Evolutionary conservation across 2,329 filamentous ascomycete species (phyloP).

Genomic region (Verticillium longisporum): DNA sequence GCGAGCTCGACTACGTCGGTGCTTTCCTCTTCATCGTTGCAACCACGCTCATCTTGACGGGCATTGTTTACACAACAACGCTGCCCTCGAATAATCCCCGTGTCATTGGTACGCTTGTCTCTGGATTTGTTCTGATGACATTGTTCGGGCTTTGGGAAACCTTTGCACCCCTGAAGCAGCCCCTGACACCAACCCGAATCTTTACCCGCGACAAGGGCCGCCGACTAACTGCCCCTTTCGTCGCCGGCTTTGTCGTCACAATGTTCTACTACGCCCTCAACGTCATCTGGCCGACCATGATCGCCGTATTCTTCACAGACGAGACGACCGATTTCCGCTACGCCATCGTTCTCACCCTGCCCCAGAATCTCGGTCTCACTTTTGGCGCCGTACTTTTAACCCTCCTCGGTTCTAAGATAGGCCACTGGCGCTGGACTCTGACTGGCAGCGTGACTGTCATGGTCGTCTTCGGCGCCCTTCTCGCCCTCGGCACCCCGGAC

Average conservation of each 20-base stretch:
- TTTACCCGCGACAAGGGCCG: conserved; percentile 36
- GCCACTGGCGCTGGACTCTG: conserved; percentile 39
- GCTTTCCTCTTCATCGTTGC: conserved; percentile 27
- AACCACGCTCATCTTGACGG: conserved; percentile 27
- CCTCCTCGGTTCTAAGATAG: conserved; percentile 31
- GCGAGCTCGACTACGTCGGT: conserved; percentile 30
- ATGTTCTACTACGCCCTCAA: conserved; percentile 45
- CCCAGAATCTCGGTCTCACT: conserved; percentile 35
- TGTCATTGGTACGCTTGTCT: conserved; percentile 28
- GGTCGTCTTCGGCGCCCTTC: conserved; percentile 37
- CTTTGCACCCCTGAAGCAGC: conserved; percentile 26
- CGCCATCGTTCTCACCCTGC: conserved; percentile 29
- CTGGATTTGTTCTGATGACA: conserved; percentile 25
- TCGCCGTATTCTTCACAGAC: conserved; percentile 33
- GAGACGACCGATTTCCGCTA: conserved; percentile 25
- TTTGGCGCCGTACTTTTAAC: conserved; percentile 33
- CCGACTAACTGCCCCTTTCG: conserved; percentile 38
- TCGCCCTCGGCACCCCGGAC: conserved; percentile 33
- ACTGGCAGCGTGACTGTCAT: conserved; percentile 35
- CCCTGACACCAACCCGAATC: conserved; percentile 34
- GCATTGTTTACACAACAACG: conserved; percentile 30
- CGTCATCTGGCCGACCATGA: conserved; percentile 40
- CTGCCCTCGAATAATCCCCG: conserved; percentile 25
- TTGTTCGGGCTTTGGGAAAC: conserved; percentile 31
- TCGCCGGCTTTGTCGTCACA: conserved; percentile 36